Base-by-base conservation (phyloP, 768 basidiomycete species). In the Rhizopogon vesiculosus region DNA sequence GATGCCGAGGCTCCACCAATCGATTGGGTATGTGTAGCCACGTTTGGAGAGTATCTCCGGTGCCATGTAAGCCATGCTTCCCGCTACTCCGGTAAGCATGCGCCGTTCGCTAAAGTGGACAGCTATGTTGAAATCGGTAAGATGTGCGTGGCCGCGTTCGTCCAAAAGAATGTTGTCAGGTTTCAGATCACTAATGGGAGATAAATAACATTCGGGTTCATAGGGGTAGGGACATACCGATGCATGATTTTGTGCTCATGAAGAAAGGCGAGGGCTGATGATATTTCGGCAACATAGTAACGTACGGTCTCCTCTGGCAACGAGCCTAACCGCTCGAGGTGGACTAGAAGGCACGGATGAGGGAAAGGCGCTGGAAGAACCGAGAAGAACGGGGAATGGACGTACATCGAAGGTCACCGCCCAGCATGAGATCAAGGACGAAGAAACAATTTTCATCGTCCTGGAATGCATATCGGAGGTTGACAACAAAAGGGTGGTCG, bases 21-120 rank as follows among this genome's bases (percentile, higher is more conserved):
- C 94, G 62, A 97, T 92, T 35, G 87, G 85, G 64, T 86, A 93
- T 3, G 92, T 93, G 72, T 99, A 99, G 15, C 96, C 96, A 58
- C 91, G 86, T 71, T 97, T 97, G 44, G 85, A 78, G 42, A 99
- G 76, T 45, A 99, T 96, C 68, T 89, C 86, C 2, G 87, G 88
- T 42, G 89, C 95, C 96, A 99, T 99, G 69, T 99, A 99, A 3
- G 96, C 96, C 95, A 98, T 96, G 51, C 93, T 96, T 8, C 96
- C 96, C 22, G 96, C 96, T 0, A 99, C 90, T 22, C 94, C 93
- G 12, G 90, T 94, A 25, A 89, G 71, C 35, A 93, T 73, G 56
- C 88, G 82, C 54, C 91, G 81, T 55, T 97, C 93, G 5, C 87
- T 85, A 67, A 91, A 98, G 70, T 99, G 96, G 7, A 98, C 93